Evolutionary conservation across 306 rosid species (phyloP), one percentile per base, ranked within the genome.

Genomic region (Cicer arietinum): DNA sequence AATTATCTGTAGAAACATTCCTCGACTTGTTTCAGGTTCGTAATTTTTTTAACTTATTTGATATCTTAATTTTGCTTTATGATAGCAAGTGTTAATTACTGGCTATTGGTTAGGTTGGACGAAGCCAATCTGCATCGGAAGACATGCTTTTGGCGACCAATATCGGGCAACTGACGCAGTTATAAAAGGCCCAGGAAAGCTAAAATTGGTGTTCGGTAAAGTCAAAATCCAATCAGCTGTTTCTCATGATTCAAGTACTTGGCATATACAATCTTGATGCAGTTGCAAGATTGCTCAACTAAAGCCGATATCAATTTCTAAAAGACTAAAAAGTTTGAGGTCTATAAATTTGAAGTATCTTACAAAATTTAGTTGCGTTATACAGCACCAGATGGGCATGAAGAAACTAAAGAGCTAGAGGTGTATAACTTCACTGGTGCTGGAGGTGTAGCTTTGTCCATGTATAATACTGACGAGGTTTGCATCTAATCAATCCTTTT

Each of bases 71-170:
- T 79, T 60, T 42, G 10, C 7, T 77, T 50, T 61, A 52, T 39
- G 76, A 50, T 75, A 41, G 52, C 39, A 58, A 65, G 57, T 66
- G 67, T 46, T 67, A 42, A 71, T 50, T 81, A 20, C 48, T 70
- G 13, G 16, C 53, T 74, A 46, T 75, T 59, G 37, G 75, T 66
- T 77, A 94, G 99, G 99, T 54, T 94, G 99, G 99, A 89, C 88
- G 5, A 92, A 89, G 85, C 95, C 99, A 13, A 94, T 94, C 75
- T 94, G 99, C 86, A 92, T 94, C 12, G 99, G 99, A 80, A 90
- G 99, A 76, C 99, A 94, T 88, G 97, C 99, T 72, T 94, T 90
- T 61, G 99, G 99, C 64, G 99, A 94, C 79, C 99, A 94, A 80
- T 94, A 94, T 78, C 86, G 88, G 56, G 96, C 99, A 81, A 92